Evolutionary conservation across 2,329 filamentous ascomycete species (phyloP), one percentile per base, ranked within the genome.

Genomic region (Xylaria sp.): DNA sequence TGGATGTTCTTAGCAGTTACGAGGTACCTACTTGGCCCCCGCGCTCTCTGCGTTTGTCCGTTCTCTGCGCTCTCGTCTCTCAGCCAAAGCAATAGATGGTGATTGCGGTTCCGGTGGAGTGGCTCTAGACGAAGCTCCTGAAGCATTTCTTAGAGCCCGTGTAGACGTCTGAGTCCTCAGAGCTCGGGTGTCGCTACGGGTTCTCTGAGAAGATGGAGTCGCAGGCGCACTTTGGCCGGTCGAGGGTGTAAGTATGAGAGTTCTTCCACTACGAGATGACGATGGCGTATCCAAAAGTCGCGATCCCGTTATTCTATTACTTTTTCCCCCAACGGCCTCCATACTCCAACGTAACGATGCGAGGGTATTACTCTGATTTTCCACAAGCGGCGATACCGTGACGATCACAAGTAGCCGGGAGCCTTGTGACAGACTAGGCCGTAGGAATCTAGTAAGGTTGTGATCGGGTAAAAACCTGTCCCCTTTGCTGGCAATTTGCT

Each of bases 321-420:
- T 23, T 5, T 2, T 23, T 2, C 23, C 2, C 4, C 45, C 45
- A 17, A 28, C 6, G 2, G 25, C 25, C 23, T 28, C 45, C 4
- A 23, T 28, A 4, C 21, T 54, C 61, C 61, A 64, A 1, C 47
- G 8, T 0, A 73, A 64, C 2, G 70, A 72, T 19, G 67, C 63
- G 1, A 69, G 11, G 0, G 72, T 63, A 12, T 58, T 57, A 2
- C 12, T 89, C 63, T 97, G 80, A 80, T 98, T 93, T 2, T 87
- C 89, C 79, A 94, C 90, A 59, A 97, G 82, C 23, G 95, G 94
- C 67, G 90, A 94, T 59, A 97, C 90, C 91, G 97, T 98, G 74
- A 97, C 92, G 76, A 98, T 96, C 94, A 98, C 97, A 70, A 98
- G 88, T 0, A 94, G 97, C 79, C 97, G 97, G 67, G 90, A 94